These are phyloP conservation scores for Pythium oligandrum DNA, from an alignment of 352 stramenopile species.

Conservation along the genomic window DNA sequence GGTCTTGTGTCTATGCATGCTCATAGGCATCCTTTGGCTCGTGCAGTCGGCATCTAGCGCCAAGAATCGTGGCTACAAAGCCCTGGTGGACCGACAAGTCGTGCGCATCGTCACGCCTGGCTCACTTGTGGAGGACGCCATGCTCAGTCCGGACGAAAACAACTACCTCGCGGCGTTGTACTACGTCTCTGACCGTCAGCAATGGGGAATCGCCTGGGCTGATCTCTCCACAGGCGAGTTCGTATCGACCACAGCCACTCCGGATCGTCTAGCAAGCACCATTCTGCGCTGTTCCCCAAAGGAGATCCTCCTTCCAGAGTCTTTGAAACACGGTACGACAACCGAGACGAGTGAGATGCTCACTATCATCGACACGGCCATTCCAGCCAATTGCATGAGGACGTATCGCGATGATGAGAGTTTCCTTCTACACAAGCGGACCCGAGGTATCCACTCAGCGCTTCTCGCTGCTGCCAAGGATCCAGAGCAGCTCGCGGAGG, in stretches of 20 bases:
- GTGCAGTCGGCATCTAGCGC: conserved; percentile 41
- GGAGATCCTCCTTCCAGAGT: conserved; percentile 55
- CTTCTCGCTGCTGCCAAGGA: neutral
- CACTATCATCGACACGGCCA: conserved; percentile 26
- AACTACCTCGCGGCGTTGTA: conserved; percentile 70
- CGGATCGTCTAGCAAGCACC: conserved; percentile 51
- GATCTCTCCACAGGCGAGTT: conserved; percentile 81
- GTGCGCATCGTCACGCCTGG: conserved; percentile 73
- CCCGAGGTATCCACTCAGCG: no score
- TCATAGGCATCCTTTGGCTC: no score
- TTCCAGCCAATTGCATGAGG: conserved; percentile 54
- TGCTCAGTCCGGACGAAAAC: conserved; percentile 72
- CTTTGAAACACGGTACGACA: conserved; percentile 7
- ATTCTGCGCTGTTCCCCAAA: conserved; percentile 59
- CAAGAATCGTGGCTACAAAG: conserved; percentile 48
- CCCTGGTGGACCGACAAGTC: conserved; percentile 69
- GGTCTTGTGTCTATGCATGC: neutral
- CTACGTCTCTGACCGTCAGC: conserved; percentile 14
- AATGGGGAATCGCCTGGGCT: conserved; percentile 62
- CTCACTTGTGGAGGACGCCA: conserved; percentile 71
- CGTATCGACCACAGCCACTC: conserved; percentile 47
- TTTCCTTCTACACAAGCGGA: no score
- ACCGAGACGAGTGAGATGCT: neutral
- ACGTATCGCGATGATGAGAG: conserved; percentile 30
- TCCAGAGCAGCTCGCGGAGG: conserved; percentile 15